These are phyloP conservation scores for Astraeus odoratus DNA, from an alignment of 768 basidiomycete species.

Conservation along the genomic window DNA sequence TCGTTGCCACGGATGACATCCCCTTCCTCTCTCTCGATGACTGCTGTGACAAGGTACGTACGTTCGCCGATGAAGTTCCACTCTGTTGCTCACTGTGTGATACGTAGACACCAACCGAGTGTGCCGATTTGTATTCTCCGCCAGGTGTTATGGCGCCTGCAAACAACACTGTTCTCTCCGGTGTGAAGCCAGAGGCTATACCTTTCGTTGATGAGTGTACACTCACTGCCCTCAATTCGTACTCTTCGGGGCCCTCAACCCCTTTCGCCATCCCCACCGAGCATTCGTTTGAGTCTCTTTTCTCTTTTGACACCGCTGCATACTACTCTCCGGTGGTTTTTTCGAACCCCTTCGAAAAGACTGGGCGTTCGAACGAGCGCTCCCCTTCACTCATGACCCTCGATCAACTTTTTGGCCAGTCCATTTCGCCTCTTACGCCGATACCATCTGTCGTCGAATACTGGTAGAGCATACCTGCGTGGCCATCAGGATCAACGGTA, in stretches of 20 bases:
- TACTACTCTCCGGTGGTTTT: slow-evolving; percentile 24
- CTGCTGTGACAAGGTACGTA: slow-evolving; percentile 15
- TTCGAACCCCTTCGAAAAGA: slow-evolving; percentile 22
- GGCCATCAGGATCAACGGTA: no score
- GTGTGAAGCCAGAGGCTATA: slow-evolving; percentile 25
- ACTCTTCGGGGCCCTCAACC: slow-evolving; percentile 1
- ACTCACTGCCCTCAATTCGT: slow-evolving; percentile 11
- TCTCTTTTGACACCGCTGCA: no score
- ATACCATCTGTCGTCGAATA: slow-evolving; percentile 2
- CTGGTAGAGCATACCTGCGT: slow-evolving; percentile 8
- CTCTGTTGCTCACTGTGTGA: slow-evolving; percentile 6
- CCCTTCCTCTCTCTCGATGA: slow-evolving; percentile 27
- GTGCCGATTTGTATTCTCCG: background rate
- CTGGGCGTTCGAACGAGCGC: slow-evolving; percentile 1
- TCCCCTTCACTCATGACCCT: slow-evolving; percentile 14
- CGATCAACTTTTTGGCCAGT: slow-evolving; percentile 27
- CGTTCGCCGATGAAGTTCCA: background rate
- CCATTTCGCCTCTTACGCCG: slow-evolving; percentile 19
- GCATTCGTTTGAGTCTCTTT: slow-evolving; percentile 7
- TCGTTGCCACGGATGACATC: slow-evolving; percentile 31
- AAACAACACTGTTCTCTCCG: slow-evolving; percentile 17
- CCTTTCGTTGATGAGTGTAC: slow-evolving; percentile 23
- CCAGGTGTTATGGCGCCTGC: slow-evolving; percentile 20
- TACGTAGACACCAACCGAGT: slow-evolving; percentile 6
- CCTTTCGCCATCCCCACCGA: slow-evolving; percentile 8